Evolutionary conservation across 768 basidiomycete genomes (phyloP), one percentile per base, ranked within the genome.

Genomic region (Tulasnella sp.): DNA sequence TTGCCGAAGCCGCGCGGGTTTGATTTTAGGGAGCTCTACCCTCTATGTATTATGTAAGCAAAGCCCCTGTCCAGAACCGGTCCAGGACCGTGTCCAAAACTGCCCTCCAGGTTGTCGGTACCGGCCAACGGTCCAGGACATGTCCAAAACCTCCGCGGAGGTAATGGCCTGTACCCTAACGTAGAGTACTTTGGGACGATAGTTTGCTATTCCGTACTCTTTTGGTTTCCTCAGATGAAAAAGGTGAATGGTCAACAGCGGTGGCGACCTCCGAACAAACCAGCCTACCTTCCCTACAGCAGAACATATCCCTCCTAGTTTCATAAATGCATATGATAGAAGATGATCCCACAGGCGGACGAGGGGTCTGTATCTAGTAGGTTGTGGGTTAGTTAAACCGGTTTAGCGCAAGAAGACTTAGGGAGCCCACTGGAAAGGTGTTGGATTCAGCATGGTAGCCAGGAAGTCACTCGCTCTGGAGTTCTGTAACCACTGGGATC

Each of bases 171-270:
- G n/a, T n/a, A n/a, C n/a, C n/a, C n/a, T n/a, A n/a, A n/a, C n/a
- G n/a, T n/a, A n/a, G 15, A 91, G 88, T 3, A 97, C 90, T 76
- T 87, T 88, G 0, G 91, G 94, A 73, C 95, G 90, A 84, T 91
- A 97, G 23, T 83, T 82, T 3, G 95, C 93, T 32, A 95, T 88
- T 16, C 81, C 78, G 69, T 81, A 80, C 48, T 83, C 77, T 40
- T 67, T 39, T 40, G 82, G 79, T 51, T 77, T 81, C 70, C 82
- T 82, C 16, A n/a, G 69, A 71, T 51, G 44, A 37, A 37, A 46
- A 70, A 35, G 44, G 40, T 20, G 26, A 51, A 46, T 74, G 61
- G 55, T 72, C 77, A 35, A 20, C 35, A 11, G 18, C 40, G 35
- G 78, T 75, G 51, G 29, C 73, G 23, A 44, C n/a, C 40, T 67